Base-by-base conservation (phyloP, 1,284 basidiomycete genomes). In the Malassezia cuniculi region DNA sequence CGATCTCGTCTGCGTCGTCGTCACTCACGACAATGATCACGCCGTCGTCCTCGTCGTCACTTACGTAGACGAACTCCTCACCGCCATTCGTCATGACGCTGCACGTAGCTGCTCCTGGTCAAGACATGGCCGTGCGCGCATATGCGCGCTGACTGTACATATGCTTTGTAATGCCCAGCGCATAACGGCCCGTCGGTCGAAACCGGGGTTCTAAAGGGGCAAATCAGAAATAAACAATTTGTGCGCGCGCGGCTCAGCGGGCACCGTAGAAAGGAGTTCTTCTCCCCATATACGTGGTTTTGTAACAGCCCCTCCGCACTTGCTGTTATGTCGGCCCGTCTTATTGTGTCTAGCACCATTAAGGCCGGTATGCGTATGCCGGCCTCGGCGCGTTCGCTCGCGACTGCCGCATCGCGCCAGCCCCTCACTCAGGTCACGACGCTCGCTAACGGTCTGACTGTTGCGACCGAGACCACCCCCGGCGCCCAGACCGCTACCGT, bases 401-500 rank as follows among this genome's bases (percentile, higher is more conserved):
- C 41, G 14, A 29, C 41, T 15, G 27, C 19, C 11, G 41, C 36
- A n/a, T 17, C 34, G n/a, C 41, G 25, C 15, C 27, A 29, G 45
- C 55, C 57, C 37, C 42, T 55, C 48, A 62, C 59, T 35, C 54
- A 60, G 48, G 50, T 57, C 34, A 58, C 55, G 37, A 58, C 55
- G 30, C 57, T 64, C 12, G 42, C 55, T 41, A 59, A 57, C 33
- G 60, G 64, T 34, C 53, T 68, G 20, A 67, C 59, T 27, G 57
- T 70, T 39, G 69, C 69, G 11, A 69, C 69, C 34, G 89, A 95
- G 73, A 75, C 85, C 18, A 85, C 89, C 55, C 78, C 86, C 16
- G 80, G 85, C 68, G 82, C 86, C n/a, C 84, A 90, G 71, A 95
- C 90, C 10, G 90, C 90, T 12, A 97, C 90, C 21, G 87, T 97